Base-by-base conservation (phyloP, 192 early-diverging fungal genomes). In the Paraglomus brasilianum region DNA sequence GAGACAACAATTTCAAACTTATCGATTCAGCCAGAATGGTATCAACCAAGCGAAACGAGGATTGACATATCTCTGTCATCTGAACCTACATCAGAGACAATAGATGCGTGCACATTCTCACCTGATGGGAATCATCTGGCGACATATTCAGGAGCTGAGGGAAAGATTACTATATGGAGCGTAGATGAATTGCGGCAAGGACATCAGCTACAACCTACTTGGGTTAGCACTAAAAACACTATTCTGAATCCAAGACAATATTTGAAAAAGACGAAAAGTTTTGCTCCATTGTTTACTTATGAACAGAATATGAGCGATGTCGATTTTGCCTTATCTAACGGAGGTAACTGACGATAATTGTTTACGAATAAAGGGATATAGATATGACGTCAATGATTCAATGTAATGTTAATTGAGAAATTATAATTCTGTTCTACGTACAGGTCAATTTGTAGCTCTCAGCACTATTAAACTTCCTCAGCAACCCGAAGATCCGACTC, bases 311-410 rank as follows among this genome's bases (percentile, higher is more conserved):
- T 60, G 58, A 39, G 38, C 39, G 42, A 60, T 60, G n/a, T 60
- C 15, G 58, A 60, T 42, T 60, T 60, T 60, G 58, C 58, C 19
- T 17, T 60, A n/a, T 60, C 30, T n/a, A 60, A 60, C 15, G 58
- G 42, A 10, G 58, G 58, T 15, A 60, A 1, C 1, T 30, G 30
- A 3, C 30, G 30, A 30, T 30, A 30, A 2, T 30, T 30, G 30
- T 30, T 30, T 30, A 30, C 30, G 30, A 3, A 30, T 30, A 30
- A n/a, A n/a, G n/a, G n/a, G n/a, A n/a, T n/a, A n/a, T n/a, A n/a
- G n/a, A n/a, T n/a, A n/a, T n/a, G 30, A 30, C 3, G 3, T 30
- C 30, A 30, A 2, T 3, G 1, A 30, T 30, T 30, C 30, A 30
- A 30, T 30, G 30, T 30, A 2, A 30, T 30, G 30, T 30, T 3